A percentile compares a stretch with the other conserved stretches of the same genome.
Conservation (phyloP, 1,139 yeast species). For the Tardiomyces blankii region DNA sequence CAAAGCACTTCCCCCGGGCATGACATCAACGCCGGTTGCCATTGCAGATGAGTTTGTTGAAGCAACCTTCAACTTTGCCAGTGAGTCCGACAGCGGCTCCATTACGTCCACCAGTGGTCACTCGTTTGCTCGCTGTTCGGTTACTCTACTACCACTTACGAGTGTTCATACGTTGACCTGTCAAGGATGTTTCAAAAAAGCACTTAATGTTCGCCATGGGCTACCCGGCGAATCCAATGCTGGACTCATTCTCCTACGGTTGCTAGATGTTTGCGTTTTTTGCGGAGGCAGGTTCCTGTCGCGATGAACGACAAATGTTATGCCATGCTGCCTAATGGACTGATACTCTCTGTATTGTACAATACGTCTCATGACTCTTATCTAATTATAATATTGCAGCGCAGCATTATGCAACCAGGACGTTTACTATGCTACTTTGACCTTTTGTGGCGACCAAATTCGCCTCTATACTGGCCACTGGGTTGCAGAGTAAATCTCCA, state of each 20-base stretch:
- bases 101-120: slow-evolving; percentile 1
- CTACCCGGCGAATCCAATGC: neutral
- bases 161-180: slow-evolving; percentile 1
- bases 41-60: neutral
- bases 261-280: slow-evolving; percentile 1
- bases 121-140: slow-evolving; percentile 1
- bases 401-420: too few relatives aligned
- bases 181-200: slow-evolving; percentile 1
- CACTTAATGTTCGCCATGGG: neutral
- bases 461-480: too few relatives aligned
- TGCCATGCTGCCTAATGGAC: too few relatives aligned
- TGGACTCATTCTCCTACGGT: neutral
- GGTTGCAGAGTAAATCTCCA: too few relatives aligned
- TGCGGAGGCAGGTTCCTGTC: slow-evolving; percentile 3
- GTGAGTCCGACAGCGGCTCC: neutral
- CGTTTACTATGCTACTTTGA: too few relatives aligned
- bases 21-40: neutral
- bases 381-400: too few relatives aligned
- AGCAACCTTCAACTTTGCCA: neutral
- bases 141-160: slow-evolving; percentile 2
- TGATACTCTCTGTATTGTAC: too few relatives aligned
- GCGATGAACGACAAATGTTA: neutral
- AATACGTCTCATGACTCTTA: too few relatives aligned
- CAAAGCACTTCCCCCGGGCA: neutral
- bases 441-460: too few relatives aligned